A percentile compares a stretch with the other conserved stretches of the same genome.
Evolutionary conservation across 2,329 filamentous ascomycete genomes (phyloP).

Genomic region (Pestalotiopsis fici): DNA sequence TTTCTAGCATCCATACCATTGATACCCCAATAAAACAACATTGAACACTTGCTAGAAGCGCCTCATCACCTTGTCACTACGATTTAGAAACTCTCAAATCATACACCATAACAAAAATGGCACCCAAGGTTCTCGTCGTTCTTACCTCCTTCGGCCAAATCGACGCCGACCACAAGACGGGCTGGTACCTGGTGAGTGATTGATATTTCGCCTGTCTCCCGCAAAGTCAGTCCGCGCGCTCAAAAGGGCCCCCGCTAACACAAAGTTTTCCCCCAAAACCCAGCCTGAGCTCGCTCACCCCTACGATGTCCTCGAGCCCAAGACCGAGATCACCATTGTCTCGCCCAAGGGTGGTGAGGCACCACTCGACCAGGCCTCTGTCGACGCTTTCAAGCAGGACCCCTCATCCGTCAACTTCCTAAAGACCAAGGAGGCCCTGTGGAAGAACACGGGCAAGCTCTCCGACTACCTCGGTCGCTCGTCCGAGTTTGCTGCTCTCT

Average conservation of each 20-base stretch:
- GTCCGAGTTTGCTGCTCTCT: constrained; percentile 63
- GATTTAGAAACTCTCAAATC: not conserved
- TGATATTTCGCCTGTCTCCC: not conserved
- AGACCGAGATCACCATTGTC: constrained; percentile 57
- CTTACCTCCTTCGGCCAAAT: constrained; percentile 64
- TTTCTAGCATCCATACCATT: not conserved
- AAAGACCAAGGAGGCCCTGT: constrained; percentile 56
- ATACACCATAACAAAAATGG: constrained; percentile 33
- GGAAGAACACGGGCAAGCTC: constrained; percentile 64
- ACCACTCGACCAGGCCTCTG: constrained; percentile 60
- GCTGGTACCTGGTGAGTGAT: constrained; percentile 66
- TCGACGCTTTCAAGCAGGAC: constrained; percentile 57
- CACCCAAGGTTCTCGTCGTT: constrained; percentile 68
- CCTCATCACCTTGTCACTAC: not conserved
- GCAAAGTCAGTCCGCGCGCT: not conserved
- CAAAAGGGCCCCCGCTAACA: not conserved
- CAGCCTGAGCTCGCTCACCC: constrained; percentile 67
- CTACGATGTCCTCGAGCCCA: constrained; percentile 53
- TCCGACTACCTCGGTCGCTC: constrained; percentile 56
- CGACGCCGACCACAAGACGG: constrained; percentile 56
- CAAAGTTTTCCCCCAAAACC: not conserved
- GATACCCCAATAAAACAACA: not conserved
- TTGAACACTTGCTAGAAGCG: not conserved
- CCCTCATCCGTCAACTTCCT: constrained; percentile 54
- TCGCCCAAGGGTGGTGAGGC: constrained; percentile 64